Evolutionary conservation across 2,329 filamentous ascomycete species (phyloP).

Genomic region (Thielaviopsis populi): DNA sequence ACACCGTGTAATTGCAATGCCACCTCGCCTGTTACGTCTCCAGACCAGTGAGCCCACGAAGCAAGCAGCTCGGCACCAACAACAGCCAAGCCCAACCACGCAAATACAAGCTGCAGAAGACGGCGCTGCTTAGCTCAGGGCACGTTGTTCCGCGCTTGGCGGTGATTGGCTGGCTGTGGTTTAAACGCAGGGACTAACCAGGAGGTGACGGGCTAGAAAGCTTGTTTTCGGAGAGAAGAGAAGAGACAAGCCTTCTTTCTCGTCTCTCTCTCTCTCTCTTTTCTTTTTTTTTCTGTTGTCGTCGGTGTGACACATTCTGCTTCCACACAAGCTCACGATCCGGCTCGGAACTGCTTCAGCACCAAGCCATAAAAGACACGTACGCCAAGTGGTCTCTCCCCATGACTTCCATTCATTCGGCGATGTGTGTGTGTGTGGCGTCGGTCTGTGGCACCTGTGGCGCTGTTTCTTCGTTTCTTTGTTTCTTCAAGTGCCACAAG

Average conservation of each 20-base stretch:
- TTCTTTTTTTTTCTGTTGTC: no score
- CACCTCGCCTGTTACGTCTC: not conserved
- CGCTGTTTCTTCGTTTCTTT: no score
- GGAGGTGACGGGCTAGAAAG: not conserved
- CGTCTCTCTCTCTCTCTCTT: no score
- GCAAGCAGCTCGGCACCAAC: no score
- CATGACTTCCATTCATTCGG: not conserved
- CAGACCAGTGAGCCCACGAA: no score
- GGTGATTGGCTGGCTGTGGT: conserved; percentile 9
- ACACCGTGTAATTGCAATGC: not conserved
- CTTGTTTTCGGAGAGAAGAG: not conserved
- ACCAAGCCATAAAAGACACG: not conserved
- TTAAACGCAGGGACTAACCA: not conserved
- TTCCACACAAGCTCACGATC: no score
- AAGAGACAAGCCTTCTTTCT: not conserved
- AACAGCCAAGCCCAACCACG: not conserved
- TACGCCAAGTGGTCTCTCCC: not conserved
- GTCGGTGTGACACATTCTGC: no score
- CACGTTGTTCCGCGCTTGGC: conserved; percentile 14
- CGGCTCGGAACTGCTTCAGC: no score
- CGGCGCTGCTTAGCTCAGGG: not conserved
- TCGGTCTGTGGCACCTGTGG: not conserved
- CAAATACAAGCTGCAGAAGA: not conserved
- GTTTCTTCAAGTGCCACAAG: not conserved
- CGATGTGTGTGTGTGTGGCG: not conserved